These are phyloP conservation scores for Chrysoporthe austroafricana DNA, from an alignment of 2,329 filamentous ascomycete genomes.

Conservation along the genomic window DNA sequence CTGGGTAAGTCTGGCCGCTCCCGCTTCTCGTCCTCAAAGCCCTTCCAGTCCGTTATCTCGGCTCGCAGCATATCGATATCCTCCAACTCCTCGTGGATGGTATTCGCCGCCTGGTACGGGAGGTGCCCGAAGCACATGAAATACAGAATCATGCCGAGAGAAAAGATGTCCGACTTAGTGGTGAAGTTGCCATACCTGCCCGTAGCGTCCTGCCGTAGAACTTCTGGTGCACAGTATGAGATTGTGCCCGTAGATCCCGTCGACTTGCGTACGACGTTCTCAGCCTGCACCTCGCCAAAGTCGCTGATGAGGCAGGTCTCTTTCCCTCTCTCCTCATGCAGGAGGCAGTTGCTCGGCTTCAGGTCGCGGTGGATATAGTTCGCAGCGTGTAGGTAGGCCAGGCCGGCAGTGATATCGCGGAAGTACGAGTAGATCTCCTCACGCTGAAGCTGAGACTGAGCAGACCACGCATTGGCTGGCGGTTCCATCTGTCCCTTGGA, in stretches of 20 bases:
- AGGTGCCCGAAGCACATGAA: constrained; percentile 95
- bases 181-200: constrained; percentile 91
- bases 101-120: constrained; percentile 83
- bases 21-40: constrained; percentile 78
- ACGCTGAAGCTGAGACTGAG: constrained; percentile 60
- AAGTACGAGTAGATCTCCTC: constrained; percentile 98
- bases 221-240: constrained; percentile 96
- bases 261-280: constrained; percentile 79
- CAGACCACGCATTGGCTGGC: constrained; percentile 50
- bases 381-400: constrained; percentile 86
- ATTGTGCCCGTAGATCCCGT: constrained; percentile 95
- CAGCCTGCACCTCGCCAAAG: constrained; percentile 93
- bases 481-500: constrained; percentile 77
- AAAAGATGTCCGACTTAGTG: constrained; percentile 98
- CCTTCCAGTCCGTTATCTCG: constrained; percentile 86
- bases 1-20: constrained; percentile 82
- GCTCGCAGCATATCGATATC: constrained; percentile 82
- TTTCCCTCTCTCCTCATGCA: constrained; percentile 71
- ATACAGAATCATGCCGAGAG: constrained; percentile 95
- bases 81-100: constrained; percentile 87
- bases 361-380: constrained; percentile 96
- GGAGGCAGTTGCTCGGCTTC: constrained; percentile 92
- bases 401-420: constrained; percentile 88
- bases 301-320: constrained; percentile 90
- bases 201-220: constrained; percentile 69